A percentile compares a stretch with the other conserved stretches of the same genome.
Evolutionary conservation across 768 basidiomycete species (phyloP).

Genomic region (Cantharellus anzutake): DNA sequence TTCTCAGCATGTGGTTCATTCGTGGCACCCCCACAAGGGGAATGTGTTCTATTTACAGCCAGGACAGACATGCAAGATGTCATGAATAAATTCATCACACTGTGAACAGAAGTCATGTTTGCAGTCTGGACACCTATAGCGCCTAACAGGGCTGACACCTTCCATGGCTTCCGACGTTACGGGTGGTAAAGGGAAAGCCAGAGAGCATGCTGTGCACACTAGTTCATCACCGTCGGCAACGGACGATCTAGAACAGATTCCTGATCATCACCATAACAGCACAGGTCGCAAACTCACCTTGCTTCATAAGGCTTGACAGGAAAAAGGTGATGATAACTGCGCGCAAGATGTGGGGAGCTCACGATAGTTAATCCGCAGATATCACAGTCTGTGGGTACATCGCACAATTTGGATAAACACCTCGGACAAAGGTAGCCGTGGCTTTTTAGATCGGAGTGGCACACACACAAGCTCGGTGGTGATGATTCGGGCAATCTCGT

Average conservation of each 20-base stretch:
- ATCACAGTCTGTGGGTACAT: slow-evolving; percentile 95
- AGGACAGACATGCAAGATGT: slow-evolving; percentile 88
- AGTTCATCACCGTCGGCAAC: background rate
- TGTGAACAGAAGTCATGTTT: slow-evolving; percentile 77
- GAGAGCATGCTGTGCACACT: slow-evolving; percentile 63
- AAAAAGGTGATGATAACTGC: slow-evolving; percentile 91
- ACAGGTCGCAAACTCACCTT: slow-evolving; percentile 37
- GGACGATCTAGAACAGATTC: background rate
- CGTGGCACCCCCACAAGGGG: too few species aligned
- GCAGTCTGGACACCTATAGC: slow-evolving; percentile 84
- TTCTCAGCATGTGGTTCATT: too few species aligned
- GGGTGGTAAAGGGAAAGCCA: slow-evolving; percentile 36
- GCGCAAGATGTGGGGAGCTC: slow-evolving; percentile 87
- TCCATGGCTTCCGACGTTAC: slow-evolving; percentile 18
- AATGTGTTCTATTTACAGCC: slow-evolving; percentile 16
- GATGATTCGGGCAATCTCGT: slow-evolving; percentile 73
- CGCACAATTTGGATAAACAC: slow-evolving; percentile 84
- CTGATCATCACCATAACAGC: background rate
- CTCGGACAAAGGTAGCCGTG: slow-evolving; percentile 92
- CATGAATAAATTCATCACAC: slow-evolving; percentile 92
- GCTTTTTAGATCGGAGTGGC: slow-evolving; percentile 81
- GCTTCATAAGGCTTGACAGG: slow-evolving; percentile 74
- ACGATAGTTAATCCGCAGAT: slow-evolving; percentile 97
- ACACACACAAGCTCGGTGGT: slow-evolving; percentile 72
- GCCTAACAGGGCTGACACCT: slow-evolving; percentile 67